Evolutionary conservation across 2,329 filamentous ascomycete genomes (phyloP).

Genomic region (Blastomyces emzantsi): DNA sequence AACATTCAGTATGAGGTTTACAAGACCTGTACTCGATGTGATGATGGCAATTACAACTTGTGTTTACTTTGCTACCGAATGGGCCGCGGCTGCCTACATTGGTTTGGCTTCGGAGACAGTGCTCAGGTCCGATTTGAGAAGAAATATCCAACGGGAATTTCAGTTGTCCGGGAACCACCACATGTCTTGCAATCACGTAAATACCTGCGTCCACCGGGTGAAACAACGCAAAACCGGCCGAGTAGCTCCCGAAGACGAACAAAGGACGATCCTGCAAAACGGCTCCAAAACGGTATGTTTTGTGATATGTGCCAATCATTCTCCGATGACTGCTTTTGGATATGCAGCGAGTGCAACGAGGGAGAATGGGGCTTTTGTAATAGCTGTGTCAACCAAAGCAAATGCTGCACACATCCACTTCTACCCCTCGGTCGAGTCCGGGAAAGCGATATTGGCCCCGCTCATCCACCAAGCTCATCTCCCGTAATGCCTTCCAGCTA

Average conservation of each 20-base stretch:
- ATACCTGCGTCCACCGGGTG: slow-evolving; percentile 26
- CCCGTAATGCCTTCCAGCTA: slow-evolving; percentile 21
- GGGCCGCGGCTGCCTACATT: slow-evolving; percentile 70
- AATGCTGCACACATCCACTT: slow-evolving; percentile 71
- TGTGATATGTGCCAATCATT: slow-evolving; percentile 66
- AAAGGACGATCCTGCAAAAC: slow-evolving; percentile 55
- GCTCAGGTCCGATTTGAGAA: slow-evolving; percentile 61
- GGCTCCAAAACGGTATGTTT: slow-evolving; percentile 72
- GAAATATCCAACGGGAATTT: slow-evolving; percentile 30
- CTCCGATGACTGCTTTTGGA: slow-evolving; percentile 82
- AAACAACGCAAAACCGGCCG: slow-evolving; percentile 25
- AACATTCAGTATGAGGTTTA: slow-evolving; percentile 81
- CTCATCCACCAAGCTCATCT: slow-evolving; percentile 14
- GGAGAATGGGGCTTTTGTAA: slow-evolving; percentile 96
- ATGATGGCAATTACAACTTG: slow-evolving; percentile 63
- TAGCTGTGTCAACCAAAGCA: slow-evolving; percentile 71
- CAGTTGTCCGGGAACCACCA: slow-evolving; percentile 37
- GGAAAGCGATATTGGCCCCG: slow-evolving; percentile 13
- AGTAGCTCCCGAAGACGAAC: slow-evolving; percentile 44
- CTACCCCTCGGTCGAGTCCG: slow-evolving; percentile 62
- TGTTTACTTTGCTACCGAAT: slow-evolving; percentile 72
- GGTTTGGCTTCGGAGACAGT: slow-evolving; percentile 75
- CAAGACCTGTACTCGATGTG: slow-evolving; percentile 68
- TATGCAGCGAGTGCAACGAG: slow-evolving; percentile 76
- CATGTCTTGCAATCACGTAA: slow-evolving; percentile 42